A percentile compares a stretch with the other conserved stretches of the same genome.
These are phyloP conservation scores for Darksidea phi DNA, from an alignment of 495 filamentous ascomycete species.

Conservation along the genomic window DNA sequence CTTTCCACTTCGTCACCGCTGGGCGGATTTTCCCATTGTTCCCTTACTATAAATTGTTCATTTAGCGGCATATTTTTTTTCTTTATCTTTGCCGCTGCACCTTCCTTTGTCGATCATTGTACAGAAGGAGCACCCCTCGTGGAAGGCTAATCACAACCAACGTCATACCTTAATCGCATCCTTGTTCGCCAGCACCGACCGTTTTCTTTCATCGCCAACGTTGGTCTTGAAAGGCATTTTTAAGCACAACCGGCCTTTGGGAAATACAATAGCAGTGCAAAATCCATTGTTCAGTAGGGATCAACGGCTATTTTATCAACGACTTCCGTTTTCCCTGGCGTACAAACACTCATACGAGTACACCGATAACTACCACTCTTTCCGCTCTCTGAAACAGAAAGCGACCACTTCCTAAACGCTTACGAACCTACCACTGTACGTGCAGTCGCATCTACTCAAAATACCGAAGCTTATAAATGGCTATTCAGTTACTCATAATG, in stretches of 20 bases:
- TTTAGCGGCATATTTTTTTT: constrained; percentile 1
- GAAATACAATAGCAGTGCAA: neutral
- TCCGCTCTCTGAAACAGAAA: constrained; percentile 1
- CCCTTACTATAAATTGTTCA: constrained; percentile 16
- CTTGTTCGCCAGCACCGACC: neutral
- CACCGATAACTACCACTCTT: constrained; percentile 4
- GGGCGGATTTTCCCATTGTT: constrained; percentile 24
- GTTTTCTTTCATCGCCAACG: neutral
- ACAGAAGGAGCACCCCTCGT: constrained; percentile 14
- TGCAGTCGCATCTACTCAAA: neutral
- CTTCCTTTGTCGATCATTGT: constrained; percentile 28
- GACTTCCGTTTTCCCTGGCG: neutral
- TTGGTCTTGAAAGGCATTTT: too few species aligned
- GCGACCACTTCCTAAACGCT: neutral
- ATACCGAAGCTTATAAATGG: constrained; percentile 1
- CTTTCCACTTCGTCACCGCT: constrained; percentile 12
- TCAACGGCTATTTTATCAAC: constrained; percentile 20
- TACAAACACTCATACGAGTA: too few species aligned
- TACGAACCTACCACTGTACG: neutral
- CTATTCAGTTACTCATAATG: neutral
- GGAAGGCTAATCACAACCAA: neutral
- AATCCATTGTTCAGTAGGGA: constrained; percentile 14
- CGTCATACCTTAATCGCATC: neutral
- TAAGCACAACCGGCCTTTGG: too few species aligned
- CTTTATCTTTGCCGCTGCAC: constrained; percentile 2